Evolutionary conservation across 768 basidiomycete species (phyloP), one percentile per base, ranked within the genome.

Genomic region (Russula ochroleuca): DNA sequence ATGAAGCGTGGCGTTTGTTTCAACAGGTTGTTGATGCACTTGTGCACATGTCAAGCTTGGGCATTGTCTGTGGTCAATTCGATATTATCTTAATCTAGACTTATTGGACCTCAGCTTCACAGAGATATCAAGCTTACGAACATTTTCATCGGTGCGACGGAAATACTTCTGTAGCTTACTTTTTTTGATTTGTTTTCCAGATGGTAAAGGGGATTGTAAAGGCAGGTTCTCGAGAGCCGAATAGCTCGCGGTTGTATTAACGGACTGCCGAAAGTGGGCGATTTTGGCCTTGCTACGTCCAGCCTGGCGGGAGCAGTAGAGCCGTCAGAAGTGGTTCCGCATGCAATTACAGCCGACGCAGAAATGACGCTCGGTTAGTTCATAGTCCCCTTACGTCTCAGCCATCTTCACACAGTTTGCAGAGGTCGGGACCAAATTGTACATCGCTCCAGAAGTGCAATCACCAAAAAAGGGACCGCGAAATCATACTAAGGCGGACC

Each of bases 71-170:
- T 78, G 15, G 40, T 33, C 19, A 47, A 57, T 61, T 33, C 9
- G 55, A 59, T 10, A 5, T 15, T n/a, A 28, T 53, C 23, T 52
- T 19, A 9, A 1, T 48, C 61, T 25, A 66, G 45, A 31, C 61
- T 67, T 5, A 69, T 33, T 59, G 49, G 55, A 57, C 19, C 25
- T 40, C 57, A 85, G 83, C 74, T 92, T 58, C 90, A 92, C 74
- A 79, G 90, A 56, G 94, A 97, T 72, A 90, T 98, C 72, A 98
- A 98, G 72, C 77, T 93, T 15, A 90, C 89, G 0, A 98, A 98
- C 70, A 94, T 98, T 66, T 93, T 98, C 74, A 92, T 96, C 55
- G 92, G 92, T 92, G 68, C 35, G 81, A 73, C n/a, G 17, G 15
- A n/a, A 14, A 33, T 59, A 50, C 14, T 25, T 54, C 14, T 2